Percentiles rank a stretch among this genome's conserved stretches.
phyloP scores from a whole-genome alignment of 1,284 basidiomycete species.

The Ganoderma multipileum region DNA sequence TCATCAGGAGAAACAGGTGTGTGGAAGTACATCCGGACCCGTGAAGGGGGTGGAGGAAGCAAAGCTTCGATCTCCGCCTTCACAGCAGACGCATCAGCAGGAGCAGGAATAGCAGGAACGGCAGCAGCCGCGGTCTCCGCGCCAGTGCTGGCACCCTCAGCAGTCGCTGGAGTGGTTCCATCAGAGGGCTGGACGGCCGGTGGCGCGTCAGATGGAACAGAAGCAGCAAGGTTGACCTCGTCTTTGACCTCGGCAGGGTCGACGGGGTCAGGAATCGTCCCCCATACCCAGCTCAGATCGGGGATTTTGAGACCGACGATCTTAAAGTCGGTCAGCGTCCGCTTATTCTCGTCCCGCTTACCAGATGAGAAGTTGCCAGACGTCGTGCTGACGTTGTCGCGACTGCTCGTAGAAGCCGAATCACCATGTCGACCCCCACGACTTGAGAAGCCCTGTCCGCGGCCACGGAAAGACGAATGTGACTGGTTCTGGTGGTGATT shows the following conservation, averaged over 20 bases:
- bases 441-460: slow-evolving; percentile 47
- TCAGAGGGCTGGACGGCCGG: slow-evolving; percentile 26
- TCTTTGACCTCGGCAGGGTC: slow-evolving; percentile 35
- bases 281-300: slow-evolving; percentile 80
- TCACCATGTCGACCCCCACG: slow-evolving; percentile 61
- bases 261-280: slow-evolving; percentile 46
- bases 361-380: slow-evolving; percentile 44
- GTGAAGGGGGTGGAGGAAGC: slow-evolving; percentile 65
- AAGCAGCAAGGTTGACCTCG: slow-evolving; percentile 30
- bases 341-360: slow-evolving; percentile 83
- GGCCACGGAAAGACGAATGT: slow-evolving; percentile 49
- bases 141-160: slow-evolving; percentile 30
- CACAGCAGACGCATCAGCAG: slow-evolving; percentile 27
- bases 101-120: slow-evolving; percentile 16
- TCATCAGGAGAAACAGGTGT: slow-evolving; percentile 83
- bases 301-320: slow-evolving; percentile 88
- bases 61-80: slow-evolving; percentile 41
- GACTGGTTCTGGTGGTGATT: slow-evolving; percentile 34
- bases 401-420: slow-evolving; percentile 41
- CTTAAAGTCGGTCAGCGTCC: slow-evolving; percentile 95
- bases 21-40: slow-evolving; percentile 88
- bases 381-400: slow-evolving; percentile 42
- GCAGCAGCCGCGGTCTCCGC: slow-evolving; percentile 18
- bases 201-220: slow-evolving; percentile 26
- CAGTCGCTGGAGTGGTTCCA: slow-evolving; percentile 26